Base-by-base conservation (phyloP, 2,329 filamentous ascomycete species). In the Geosmithia morbida region DNA sequence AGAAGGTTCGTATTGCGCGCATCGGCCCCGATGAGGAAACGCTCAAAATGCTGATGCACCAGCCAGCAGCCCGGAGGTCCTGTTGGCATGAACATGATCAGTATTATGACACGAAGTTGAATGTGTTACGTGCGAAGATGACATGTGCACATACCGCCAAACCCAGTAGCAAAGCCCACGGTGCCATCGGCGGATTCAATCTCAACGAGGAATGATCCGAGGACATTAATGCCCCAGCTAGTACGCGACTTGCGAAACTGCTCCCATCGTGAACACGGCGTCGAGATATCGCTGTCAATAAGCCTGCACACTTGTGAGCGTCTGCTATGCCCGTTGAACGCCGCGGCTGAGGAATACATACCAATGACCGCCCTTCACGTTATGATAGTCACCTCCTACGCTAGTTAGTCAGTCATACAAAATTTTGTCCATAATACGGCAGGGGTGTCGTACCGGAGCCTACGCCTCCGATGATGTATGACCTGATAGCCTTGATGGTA, bases 151-250 rank as follows among this genome's bases (percentile, higher is more conserved):
- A 55, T 62, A 76, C 75, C 89, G 61, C 89, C 89, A 60, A 96
- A 96, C 16, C 89, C 89, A 26, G 89, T 96, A 2, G 89, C 89
- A 61, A 95, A 92, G 39, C 89, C 89, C 55, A 90, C 85, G n/a
- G 86, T 92, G 53, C 89, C 89, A 69, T 96, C 87, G 7, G 77
- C 82, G 16, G 85, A 85, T 64, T 94, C 87, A 48, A 96, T 80
- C 66, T 95, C 88, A 7, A 96, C 77, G 56, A 88, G 84, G 67
- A 96, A 94, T 0, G 88, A 94, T 2, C 89, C 89, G 22, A 96
- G 69, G 7, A 95, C 88, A 57, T 96, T 96, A 72, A 96, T 96
- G 39, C 89, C 89, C 86, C 87, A 96, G 62, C 82, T 88, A 13
- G 88, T 95, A 56, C 89, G 76, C 39, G 88, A 95, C 37, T 82